Evolutionary conservation across 1,139 yeast genomes (phyloP).

Genomic region (Trichomonascaceae sp.): DNA sequence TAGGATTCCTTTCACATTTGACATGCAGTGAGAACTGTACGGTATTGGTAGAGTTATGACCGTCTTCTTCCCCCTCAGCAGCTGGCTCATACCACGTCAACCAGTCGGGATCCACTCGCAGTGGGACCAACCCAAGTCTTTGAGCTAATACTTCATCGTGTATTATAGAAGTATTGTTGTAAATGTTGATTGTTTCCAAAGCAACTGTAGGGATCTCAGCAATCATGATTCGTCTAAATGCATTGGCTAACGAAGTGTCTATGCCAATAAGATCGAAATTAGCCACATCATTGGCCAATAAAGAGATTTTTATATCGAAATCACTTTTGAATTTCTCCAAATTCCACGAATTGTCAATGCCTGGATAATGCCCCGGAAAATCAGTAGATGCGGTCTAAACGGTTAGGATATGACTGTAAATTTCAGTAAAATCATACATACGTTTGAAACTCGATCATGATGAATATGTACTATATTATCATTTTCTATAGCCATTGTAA

Average conservation of each 20-base stretch:
- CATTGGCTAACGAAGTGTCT: slow-evolving; percentile 92
- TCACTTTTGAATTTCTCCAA: slow-evolving; percentile 65
- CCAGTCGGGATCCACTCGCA: slow-evolving; percentile 83
- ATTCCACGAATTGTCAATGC: slow-evolving; percentile 74
- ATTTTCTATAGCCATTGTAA: slow-evolving; percentile 12
- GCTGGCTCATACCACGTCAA: slow-evolving; percentile 62
- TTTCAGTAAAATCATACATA: slow-evolving; percentile 15
- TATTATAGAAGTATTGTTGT: slow-evolving; percentile 91
- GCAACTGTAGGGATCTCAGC: slow-evolving; percentile 96
- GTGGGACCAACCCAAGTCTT: slow-evolving; percentile 86
- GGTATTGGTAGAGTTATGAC: slow-evolving; percentile 76
- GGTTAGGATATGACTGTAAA: slow-evolving; percentile 1
- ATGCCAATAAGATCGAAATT: slow-evolving; percentile 82
- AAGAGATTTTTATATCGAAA: slow-evolving; percentile 63
- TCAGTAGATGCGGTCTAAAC: slow-evolving; percentile 67
- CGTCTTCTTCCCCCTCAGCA: slow-evolving; percentile 36
- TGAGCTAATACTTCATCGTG: slow-evolving; percentile 97
- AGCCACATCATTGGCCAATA: slow-evolving; percentile 60
- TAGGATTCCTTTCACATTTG: slow-evolving; percentile 76
- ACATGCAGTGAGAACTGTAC: slow-evolving; percentile 77
- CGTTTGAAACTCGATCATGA: slow-evolving; percentile 84
- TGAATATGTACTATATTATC: slow-evolving; percentile 77
- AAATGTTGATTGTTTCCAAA: slow-evolving; percentile 81
- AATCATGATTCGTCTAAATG: slow-evolving; percentile 94
- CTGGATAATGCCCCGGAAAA: slow-evolving; percentile 74